Percentiles rank a stretch among this genome's conserved stretches.
Evolutionary conservation across 768 basidiomycete genomes (phyloP).

Genomic region (Tylopilus intermedius): DNA sequence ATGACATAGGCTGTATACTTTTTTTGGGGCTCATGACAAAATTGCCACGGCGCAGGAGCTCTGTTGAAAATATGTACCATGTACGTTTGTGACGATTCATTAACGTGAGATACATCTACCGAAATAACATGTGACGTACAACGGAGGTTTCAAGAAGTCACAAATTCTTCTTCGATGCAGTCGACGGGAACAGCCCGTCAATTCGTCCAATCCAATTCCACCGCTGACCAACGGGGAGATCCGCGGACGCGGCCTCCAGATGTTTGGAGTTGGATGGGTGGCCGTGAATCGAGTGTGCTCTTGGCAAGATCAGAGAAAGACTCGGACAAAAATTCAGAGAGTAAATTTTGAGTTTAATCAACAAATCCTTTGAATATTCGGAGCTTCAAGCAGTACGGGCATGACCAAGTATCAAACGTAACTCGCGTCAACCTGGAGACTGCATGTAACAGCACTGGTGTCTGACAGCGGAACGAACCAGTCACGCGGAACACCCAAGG

Average conservation of each 20-base stretch:
- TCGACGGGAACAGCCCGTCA: background rate
- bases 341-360: background rate
- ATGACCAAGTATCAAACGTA: constrained; percentile 4
- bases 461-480: constrained; percentile 72
- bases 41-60: background rate
- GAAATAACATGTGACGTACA: constrained; percentile 10
- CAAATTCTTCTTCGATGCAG: background rate
- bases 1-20: background rate
- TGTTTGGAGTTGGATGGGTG: too few species aligned
- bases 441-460: constrained; percentile 12
- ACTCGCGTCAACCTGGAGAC: constrained; percentile 1
- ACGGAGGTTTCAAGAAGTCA: constrained; percentile 7
- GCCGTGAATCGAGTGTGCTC: background rate
- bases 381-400: background rate
- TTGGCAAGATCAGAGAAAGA: background rate
- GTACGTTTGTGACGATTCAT: background rate
- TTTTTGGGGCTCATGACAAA: background rate
- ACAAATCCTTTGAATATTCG: background rate
- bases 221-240: background rate
- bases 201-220: background rate
- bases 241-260: background rate
- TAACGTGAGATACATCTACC: constrained; percentile 3
- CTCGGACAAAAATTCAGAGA: background rate
- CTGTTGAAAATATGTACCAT: background rate
- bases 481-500: constrained; percentile 19